phyloP scores from a whole-genome alignment of 2,329 filamentous ascomycete genomes.

The Xylariaceae sp. region DNA sequence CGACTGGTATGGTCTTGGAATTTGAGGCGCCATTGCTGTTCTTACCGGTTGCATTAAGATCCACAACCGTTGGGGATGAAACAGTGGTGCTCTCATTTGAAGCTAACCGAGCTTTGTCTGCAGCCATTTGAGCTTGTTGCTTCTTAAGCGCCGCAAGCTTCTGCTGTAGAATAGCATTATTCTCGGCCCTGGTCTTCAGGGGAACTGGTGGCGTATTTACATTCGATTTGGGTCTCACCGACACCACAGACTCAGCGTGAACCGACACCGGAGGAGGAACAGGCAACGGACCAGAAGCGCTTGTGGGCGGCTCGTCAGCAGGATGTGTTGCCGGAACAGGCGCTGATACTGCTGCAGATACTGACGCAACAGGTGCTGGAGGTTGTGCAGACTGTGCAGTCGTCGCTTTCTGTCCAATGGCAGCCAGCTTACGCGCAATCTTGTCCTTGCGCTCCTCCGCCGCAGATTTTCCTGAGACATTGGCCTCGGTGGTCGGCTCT shows the following conservation, averaged over 20 bases:
- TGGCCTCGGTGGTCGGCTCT: conserved; percentile 10
- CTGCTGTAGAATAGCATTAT: conserved; percentile 66
- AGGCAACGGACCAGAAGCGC: conserved; percentile 1
- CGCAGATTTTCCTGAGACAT: conserved; percentile 27
- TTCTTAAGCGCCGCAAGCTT: conserved; percentile 72
- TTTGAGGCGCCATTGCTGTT: conserved; percentile 10
- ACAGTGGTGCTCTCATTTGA: conserved; percentile 15
- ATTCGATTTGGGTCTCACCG: conserved; percentile 6
- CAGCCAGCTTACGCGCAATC: conserved; percentile 33
- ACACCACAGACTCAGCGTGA: conserved; percentile 1
- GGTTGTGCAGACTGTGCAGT: conserved; percentile 22
- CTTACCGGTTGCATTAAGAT: neutral
- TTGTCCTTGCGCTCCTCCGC: conserved; percentile 35
- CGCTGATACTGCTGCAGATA: conserved; percentile 3
- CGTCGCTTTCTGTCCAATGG: conserved; percentile 31
- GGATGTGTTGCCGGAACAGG: conserved; percentile 11
- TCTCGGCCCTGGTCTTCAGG: conserved; percentile 54
- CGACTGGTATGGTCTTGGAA: conserved; percentile 6
- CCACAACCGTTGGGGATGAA: conserved; percentile 7
- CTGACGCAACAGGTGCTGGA: conserved; percentile 12
- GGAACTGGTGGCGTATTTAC: conserved; percentile 30
- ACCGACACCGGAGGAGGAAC: neutral
- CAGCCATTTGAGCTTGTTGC: conserved; percentile 30
- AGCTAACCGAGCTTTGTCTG: conserved; percentile 24
- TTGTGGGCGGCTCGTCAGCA: neutral